Conservation (phyloP, 257 asterid species). For the Fraxinus excelsior region DNA sequence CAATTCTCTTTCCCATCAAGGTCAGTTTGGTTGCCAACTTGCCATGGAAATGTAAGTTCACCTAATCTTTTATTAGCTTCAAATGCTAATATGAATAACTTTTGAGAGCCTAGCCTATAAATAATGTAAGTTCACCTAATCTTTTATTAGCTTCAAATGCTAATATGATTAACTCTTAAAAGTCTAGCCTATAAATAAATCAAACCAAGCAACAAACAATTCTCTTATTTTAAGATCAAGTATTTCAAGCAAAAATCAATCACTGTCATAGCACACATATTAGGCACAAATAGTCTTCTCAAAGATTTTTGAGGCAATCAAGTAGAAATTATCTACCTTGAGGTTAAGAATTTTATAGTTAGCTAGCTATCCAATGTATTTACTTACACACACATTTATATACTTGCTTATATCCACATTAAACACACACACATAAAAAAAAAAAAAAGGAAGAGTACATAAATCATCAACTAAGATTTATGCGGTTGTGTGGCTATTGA, state of each 20-base stretch:
- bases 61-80: background rate
- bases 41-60: conserved; percentile 1
- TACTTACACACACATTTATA: background rate
- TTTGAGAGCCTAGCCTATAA: conserved; percentile 5
- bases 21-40: background rate
- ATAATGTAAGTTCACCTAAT: background rate
- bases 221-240: background rate
- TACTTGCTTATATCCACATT: background rate
- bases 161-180: background rate
- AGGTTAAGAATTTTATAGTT: background rate
- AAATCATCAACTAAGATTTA: background rate
- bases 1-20: background rate
- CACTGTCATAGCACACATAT: background rate
- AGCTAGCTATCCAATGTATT: background rate
- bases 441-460: background rate
- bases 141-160: background rate
- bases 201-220: background rate
- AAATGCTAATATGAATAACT: background rate
- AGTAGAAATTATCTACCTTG: background rate
- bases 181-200: conserved; percentile 2
- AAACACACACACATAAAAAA: background rate
- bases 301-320: background rate
- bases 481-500: background rate
- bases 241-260: background rate
- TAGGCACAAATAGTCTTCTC: background rate